These are phyloP conservation scores for Hirsutella minnesotensis DNA, from an alignment of 2,329 filamentous ascomycete genomes.

Conservation along the genomic window DNA sequence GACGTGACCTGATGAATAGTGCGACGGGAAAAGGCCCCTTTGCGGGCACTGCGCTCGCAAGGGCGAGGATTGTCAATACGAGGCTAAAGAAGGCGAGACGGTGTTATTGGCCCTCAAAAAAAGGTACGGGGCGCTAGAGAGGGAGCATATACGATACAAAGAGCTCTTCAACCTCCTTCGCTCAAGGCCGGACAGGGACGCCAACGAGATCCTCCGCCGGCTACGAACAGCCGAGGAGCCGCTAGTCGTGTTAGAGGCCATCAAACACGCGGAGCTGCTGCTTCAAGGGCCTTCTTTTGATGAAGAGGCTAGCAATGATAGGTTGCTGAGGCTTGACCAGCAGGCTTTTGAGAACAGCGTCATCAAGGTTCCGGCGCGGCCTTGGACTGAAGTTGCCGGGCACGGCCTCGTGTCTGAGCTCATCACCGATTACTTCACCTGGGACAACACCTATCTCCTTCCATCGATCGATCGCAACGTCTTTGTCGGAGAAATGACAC, in stretches of 20 bases:
- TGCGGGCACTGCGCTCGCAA: background rate
- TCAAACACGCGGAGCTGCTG: slow-evolving; percentile 1
- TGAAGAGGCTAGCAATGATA: background rate
- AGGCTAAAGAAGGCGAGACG: background rate
- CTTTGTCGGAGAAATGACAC: background rate
- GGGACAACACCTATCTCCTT: background rate
- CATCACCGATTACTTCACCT: slow-evolving; percentile 1
- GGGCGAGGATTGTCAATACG: background rate
- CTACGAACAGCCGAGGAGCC: background rate
- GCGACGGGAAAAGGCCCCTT: background rate
- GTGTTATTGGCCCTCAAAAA: background rate
- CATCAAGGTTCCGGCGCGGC: background rate
- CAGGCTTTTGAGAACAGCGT: background rate
- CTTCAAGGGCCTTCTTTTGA: background rate
- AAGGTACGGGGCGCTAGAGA: background rate
- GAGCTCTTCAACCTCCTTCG: slow-evolving; percentile 1
- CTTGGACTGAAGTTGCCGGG: slow-evolving; percentile 1
- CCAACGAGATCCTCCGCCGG: slow-evolving; percentile 1
- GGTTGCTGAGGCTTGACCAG: background rate
- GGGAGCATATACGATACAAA: background rate
- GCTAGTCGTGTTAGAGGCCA: background rate
- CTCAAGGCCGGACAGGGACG: background rate
- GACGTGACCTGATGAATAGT: background rate
- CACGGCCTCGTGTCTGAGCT: background rate
- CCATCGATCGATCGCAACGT: slow-evolving; percentile 1